Base-by-base conservation (phyloP, 805 yeast species). In the Ascoidea rubescens region DNA sequence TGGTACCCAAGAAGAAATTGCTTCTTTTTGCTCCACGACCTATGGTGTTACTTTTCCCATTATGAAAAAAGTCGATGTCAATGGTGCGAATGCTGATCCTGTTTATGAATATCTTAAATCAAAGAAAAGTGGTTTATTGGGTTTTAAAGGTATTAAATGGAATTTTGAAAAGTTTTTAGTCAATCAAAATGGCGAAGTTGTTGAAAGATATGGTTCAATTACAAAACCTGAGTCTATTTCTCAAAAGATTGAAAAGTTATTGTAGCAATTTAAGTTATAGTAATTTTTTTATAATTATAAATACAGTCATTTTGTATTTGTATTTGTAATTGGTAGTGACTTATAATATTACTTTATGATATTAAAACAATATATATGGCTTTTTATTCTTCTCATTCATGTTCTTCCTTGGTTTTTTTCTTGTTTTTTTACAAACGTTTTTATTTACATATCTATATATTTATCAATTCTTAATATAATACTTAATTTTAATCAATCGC, bases 1-100 rank as follows among this genome's bases (percentile, higher is more conserved):
- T 48, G 84, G 84, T 21, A 63, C 74, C 14, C 79, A 77, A 48
- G 76, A 80, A 51, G 90, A 86, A 64, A 87, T 88, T 60, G 80
- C 79, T 45, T 66, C 74, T 47, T 88, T 88, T 73, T 88, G 96
- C 69, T 68, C 77, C 49, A 65, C 80, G 61, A 89, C 87, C 72
- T 93, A 82, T 65, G 96, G 96, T 52, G 97, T 91, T 46, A 72
- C 84, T 16, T 91, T 93, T 82, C 96, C 96, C 33, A 76, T 91
- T 37, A 70, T 91, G 78, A 74, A 78, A 65, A 91, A 90, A 74
- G 67, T 89, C 54, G 89, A 90, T 46, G 98, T 93, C 59, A 93
- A 91, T 66, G 99, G 99, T 50, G 67, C 73, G 55, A 69, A 80
- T 47, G 80, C 87, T 17, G 90, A 86, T 63, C 87, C 91, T 17